Evolutionary conservation across 2,329 filamentous ascomycete genomes (phyloP).

Genomic region (Beauveria varroae): DNA sequence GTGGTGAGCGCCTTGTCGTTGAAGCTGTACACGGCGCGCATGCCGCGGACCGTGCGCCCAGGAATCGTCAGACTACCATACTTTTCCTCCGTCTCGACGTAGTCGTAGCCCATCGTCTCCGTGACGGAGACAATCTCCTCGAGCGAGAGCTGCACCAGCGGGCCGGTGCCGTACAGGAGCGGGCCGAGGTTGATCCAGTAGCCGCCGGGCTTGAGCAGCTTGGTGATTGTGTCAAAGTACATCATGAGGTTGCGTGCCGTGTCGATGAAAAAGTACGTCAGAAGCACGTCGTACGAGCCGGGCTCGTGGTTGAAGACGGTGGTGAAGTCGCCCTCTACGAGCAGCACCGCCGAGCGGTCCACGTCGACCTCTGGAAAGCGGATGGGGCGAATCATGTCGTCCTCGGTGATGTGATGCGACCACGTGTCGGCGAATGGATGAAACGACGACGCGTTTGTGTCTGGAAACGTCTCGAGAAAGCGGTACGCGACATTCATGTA

Average conservation of each 20-base stretch:
- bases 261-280: conserved; percentile 55
- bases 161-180: conserved; percentile 45
- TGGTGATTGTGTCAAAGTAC: conserved; percentile 47
- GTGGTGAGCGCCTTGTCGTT: conserved; percentile 41
- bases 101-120: conserved; percentile 44
- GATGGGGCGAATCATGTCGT: conserved; percentile 38
- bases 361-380: conserved; percentile 35
- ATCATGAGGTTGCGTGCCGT: conserved; percentile 48
- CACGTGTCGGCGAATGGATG: conserved; percentile 49
- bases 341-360: conserved; percentile 30
- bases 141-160: conserved; percentile 46
- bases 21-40: conserved; percentile 44
- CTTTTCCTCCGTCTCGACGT: conserved; percentile 32
- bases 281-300: conserved; percentile 37
- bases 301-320: conserved; percentile 25
- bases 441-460: conserved; percentile 22
- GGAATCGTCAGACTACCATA: conserved; percentile 38
- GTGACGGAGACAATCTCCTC: conserved; percentile 43
- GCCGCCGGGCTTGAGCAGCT: conserved; percentile 38
- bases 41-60: conserved; percentile 33
- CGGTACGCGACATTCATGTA: conserved; percentile 50
- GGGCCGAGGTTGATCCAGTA: conserved; percentile 51
- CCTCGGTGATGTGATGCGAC: conserved; percentile 45
- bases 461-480: conserved; percentile 32
- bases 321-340: conserved; percentile 51